Base-by-base conservation (phyloP, 169 alveolate species). In the Cryptosporidium viatorum region DNA sequence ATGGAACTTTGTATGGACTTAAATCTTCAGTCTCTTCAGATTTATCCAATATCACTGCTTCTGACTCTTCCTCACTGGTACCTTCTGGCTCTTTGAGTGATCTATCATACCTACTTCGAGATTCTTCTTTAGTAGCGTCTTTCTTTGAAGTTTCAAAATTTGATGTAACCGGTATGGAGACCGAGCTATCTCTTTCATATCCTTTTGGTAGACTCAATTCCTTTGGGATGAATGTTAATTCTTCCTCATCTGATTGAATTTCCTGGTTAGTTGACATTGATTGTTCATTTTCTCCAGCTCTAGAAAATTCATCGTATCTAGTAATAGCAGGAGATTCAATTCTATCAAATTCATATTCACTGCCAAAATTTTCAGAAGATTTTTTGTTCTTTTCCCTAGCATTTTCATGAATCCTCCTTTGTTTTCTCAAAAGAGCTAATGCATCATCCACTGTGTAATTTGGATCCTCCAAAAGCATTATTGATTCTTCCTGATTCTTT, bases 391-490 rank as follows among this genome's bases (percentile, higher is more conserved):
- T 69, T 21, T 10, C 58, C 9, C 21, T 33, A 23, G 86, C 86
- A 52, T 6, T 59, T 31, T 73, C 58, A 51, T 73, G 86, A 6
- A 73, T 73, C 55, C 33, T 55, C 31, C 71, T 73, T 35, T 73
- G 86, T 23, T 73, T 73, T n/a, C 55, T 51, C 55, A 73, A 58
- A 12, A 73, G 68, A 23, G 33, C 31, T 21, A 73, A 26, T 21
- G 86, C 86, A 59, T 73, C 86, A 2, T 73, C 86, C 0, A 73
- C 86, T 33, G 86, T 73, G 51, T 73, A 73, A 39, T 73, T 45
- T 31, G 69, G 67, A 50, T 65, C 71, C 0, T 71, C 85, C 31
- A 31, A 21, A 35, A 71, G 48, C 85, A 71, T 35, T 16, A 50
- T n/a, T 0, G 85, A 71, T n/a, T 31, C 85, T 50, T 71, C 85